Evolutionary conservation across 306 rosid species (phyloP), one percentile per base, ranked within the genome.

Genomic region (Coriaria nepalensis): DNA sequence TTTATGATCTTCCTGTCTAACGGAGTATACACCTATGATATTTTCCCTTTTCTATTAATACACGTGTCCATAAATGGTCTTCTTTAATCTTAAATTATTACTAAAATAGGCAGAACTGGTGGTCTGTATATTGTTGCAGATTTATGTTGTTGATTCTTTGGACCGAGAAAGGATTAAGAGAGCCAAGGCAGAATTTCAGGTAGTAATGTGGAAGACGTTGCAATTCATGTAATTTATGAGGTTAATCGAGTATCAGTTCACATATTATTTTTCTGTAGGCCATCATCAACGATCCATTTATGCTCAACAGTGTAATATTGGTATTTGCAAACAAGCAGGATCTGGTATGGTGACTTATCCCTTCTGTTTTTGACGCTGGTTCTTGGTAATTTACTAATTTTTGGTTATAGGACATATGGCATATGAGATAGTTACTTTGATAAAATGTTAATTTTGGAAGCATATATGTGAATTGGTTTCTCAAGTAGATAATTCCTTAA

Each of bases 311-410:
- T 70, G 86, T 78, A 73, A 81, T 88, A 65, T 72, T 88, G 82
- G 93, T 88, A 57, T 88, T 88, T 68, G 96, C 96, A 20, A 88
- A 88, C 61, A 88, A 88, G 72, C 96, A 88, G 48, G 96, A 88
- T 70, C 73, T 88, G 93, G 96, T 88, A 88, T 40, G 93, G 61
- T 8, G 34, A 29, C 42, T 55, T 53, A 50, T 46, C 59, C 29
- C 29, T 20, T 20, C 29, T 20, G 29, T 20, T 20, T 20, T 20
- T 20, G 29, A 20, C 29, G 3, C 1, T 20, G 29, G 1, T 1
- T 20, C 29, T 20, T 20, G 29, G 29, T 20, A 20, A 1, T 20
- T 20, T 20, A 20, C 29, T 20, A 20, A 20, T 20, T 20, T 20
- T 20, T 20, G 29, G 29, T 20, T 20, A 20, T 20, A 1, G 29